Conservation (phyloP, 345 rosid species). For the Brassica incana region DNA sequence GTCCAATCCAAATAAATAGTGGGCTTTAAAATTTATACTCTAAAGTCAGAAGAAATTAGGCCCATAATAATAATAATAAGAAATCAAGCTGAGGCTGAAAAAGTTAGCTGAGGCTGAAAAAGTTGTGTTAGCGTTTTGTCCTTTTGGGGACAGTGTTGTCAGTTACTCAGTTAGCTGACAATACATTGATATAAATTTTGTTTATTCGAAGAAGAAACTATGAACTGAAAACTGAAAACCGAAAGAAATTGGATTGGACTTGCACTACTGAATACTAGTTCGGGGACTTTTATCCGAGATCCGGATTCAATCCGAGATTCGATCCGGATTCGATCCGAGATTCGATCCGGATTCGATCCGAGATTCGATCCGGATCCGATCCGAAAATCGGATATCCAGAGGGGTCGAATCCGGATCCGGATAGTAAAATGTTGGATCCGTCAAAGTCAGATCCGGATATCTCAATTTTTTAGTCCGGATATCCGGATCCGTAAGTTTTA, state of each 20-base stretch:
- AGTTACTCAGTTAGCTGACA: constrained; percentile 24
- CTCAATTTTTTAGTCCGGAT: no score
- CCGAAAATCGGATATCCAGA: no score
- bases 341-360: no score
- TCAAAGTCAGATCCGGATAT: no score
- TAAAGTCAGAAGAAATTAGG: background rate
- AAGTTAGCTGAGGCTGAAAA: background rate
- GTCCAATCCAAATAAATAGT: background rate
- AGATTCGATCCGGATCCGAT: no score
- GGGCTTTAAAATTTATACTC: background rate
- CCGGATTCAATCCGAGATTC: no score
- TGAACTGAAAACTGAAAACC: background rate
- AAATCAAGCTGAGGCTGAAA: background rate
- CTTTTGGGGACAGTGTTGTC: constrained; percentile 32
- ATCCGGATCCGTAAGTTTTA: no score
- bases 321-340: no score
- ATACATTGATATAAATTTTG: background rate
- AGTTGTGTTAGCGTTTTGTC: constrained; percentile 25
- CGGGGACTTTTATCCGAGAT: no score
- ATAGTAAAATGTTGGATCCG: no score
- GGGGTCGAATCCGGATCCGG: no score
- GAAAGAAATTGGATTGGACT: background rate
- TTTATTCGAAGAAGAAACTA: background rate
- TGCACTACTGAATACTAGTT: background rate
- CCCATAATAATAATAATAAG: background rate